Evolutionary conservation across 2,329 filamentous ascomycete genomes (phyloP).

Genomic region (Sphaerulina populicola): DNA sequence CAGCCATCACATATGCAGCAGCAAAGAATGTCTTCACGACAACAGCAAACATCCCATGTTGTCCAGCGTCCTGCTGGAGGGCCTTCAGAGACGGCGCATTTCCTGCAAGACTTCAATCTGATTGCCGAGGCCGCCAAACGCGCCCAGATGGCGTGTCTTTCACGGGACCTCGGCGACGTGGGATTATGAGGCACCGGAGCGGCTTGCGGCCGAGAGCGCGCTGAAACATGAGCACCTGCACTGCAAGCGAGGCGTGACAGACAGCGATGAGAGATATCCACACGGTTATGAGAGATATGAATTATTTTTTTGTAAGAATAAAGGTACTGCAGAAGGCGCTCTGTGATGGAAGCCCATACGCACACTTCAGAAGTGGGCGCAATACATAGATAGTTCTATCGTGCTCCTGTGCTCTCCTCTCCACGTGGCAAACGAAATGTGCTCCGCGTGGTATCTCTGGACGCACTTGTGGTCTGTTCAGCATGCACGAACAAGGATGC

Average conservation of each 20-base stretch:
- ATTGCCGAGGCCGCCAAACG: constrained; percentile 88
- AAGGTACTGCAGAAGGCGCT: background rate
- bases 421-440: background rate
- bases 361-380: background rate
- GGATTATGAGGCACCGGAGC: constrained; percentile 31
- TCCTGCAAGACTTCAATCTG: constrained; percentile 73
- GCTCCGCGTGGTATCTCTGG: background rate
- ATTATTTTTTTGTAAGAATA: background rate
- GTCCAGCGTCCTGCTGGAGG: constrained; percentile 29
- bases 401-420: background rate
- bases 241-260: background rate
- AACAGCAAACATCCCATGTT: constrained; percentile 27
- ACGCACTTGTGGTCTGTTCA: background rate
- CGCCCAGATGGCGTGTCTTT: constrained; percentile 80
- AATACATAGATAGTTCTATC: background rate
- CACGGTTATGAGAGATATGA: background rate
- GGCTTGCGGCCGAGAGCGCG: background rate
- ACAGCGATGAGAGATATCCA: background rate
- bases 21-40: constrained; percentile 23
- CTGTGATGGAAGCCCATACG: background rate
- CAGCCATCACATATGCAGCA: constrained; percentile 29
- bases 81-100: constrained; percentile 47
- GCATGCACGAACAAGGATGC: background rate
- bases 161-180: constrained; percentile 74
- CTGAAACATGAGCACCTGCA: background rate